Conservation (phyloP, 2,329 filamentous ascomycete genomes). For the Sporothrix dimorphospora region DNA sequence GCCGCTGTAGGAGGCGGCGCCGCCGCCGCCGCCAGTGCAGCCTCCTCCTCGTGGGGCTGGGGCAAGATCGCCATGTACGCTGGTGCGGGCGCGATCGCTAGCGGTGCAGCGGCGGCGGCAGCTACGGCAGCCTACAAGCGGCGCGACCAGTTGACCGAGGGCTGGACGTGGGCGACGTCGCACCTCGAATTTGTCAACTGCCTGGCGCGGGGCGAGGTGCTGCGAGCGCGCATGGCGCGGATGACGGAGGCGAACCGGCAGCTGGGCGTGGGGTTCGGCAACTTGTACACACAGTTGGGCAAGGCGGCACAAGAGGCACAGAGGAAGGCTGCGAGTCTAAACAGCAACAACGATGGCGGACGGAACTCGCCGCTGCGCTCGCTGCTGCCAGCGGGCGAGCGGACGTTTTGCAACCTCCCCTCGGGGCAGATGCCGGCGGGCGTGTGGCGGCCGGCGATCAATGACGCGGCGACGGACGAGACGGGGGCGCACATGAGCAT, state of each 20-base stretch:
- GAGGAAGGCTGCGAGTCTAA: slow-evolving; percentile 45
- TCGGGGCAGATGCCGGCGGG: slow-evolving; percentile 47
- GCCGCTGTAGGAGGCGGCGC: slow-evolving; percentile 33
- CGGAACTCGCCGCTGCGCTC: slow-evolving; percentile 48
- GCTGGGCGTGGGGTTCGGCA: slow-evolving; percentile 75
- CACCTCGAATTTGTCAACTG: slow-evolving; percentile 95
- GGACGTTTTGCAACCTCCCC: slow-evolving; percentile 89
- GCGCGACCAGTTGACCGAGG: slow-evolving; percentile 74
- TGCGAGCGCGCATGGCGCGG: slow-evolving; percentile 71
- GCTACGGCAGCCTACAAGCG: slow-evolving; percentile 86
- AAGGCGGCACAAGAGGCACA: slow-evolving; percentile 46
- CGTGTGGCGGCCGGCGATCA: slow-evolving; percentile 72
- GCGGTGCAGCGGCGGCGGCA: slow-evolving; percentile 71
- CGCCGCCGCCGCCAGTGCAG: background rate
- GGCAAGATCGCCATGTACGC: slow-evolving; percentile 84
- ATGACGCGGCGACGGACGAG: slow-evolving; percentile 80
- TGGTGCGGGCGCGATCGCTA: slow-evolving; percentile 67
- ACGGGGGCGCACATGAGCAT: slow-evolving; percentile 77
- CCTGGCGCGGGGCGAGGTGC: slow-evolving; percentile 79
- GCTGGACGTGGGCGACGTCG: slow-evolving; percentile 80
- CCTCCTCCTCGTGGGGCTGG: slow-evolving; percentile 69
- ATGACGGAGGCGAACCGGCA: slow-evolving; percentile 67
- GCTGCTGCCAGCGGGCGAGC: slow-evolving; percentile 66
- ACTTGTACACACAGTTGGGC: slow-evolving; percentile 85
- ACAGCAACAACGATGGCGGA: slow-evolving; percentile 48